These are phyloP conservation scores for Fusarium bulbicola DNA, from an alignment of 2,329 filamentous ascomycete genomes.

Conservation along the genomic window DNA sequence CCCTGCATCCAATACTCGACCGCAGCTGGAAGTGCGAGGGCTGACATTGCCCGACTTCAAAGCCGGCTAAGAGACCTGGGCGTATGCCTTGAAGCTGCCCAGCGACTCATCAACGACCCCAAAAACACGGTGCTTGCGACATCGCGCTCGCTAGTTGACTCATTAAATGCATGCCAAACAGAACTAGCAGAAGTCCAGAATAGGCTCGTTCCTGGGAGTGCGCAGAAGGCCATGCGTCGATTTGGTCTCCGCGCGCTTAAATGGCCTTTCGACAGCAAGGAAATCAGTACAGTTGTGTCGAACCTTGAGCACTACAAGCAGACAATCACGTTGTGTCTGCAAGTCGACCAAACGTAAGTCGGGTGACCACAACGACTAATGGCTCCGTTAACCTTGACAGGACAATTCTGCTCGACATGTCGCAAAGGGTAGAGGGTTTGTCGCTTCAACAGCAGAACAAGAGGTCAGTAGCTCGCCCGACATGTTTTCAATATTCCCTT, in stretches of 20 bases:
- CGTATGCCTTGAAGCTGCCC: background rate
- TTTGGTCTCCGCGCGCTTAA: background rate
- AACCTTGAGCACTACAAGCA: background rate
- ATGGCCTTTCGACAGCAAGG: background rate
- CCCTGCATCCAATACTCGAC: background rate
- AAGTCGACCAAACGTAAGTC: background rate
- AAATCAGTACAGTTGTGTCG: background rate
- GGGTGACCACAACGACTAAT: accelerated
- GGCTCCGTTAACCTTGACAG: background rate
- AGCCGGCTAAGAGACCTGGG: background rate
- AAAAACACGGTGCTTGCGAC: background rate
- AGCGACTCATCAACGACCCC: background rate
- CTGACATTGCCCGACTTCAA: background rate
- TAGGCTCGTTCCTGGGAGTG: background rate
- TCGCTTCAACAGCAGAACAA: background rate
- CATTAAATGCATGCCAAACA: accelerated
- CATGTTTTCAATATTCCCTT: constrained; percentile 39
- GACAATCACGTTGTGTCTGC: background rate
- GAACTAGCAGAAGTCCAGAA: background rate
- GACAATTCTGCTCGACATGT: background rate
- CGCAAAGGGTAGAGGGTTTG: background rate
- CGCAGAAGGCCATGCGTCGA: background rate
- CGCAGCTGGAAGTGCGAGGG: background rate
- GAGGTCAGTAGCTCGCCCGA: accelerated
- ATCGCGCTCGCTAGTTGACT: background rate